Percentiles rank a stretch among this genome's conserved stretches.
Evolutionary conservation across 2,329 filamentous ascomycete species (phyloP).

Genomic region (Colletotrichum brevisporum): DNA sequence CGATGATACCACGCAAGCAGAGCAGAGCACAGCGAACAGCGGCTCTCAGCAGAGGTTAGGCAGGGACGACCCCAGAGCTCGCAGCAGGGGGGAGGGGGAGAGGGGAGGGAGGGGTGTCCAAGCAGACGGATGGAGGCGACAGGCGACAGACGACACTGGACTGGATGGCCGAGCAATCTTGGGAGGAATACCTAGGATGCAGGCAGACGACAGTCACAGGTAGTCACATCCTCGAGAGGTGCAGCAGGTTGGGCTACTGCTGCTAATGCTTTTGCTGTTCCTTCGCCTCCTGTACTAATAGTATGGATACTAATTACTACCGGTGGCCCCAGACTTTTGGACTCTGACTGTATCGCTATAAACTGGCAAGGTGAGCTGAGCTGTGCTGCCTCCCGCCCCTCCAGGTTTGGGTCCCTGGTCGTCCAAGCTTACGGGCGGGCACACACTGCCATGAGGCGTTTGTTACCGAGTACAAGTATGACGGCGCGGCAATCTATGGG

Average conservation of each 20-base stretch:
- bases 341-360: no score
- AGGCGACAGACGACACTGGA: constrained; percentile 16
- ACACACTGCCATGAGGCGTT: constrained; percentile 12
- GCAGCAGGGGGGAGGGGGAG: not conserved
- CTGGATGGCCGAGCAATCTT: constrained; percentile 14
- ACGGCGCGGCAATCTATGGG: not conserved
- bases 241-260: not conserved
- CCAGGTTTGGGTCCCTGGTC: not conserved
- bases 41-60: not conserved
- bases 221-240: not conserved
- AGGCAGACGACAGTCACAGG: constrained; percentile 10
- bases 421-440: constrained; percentile 12
- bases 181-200: constrained; percentile 31
- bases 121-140: constrained; percentile 73
- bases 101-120: constrained; percentile 69
- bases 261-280: no score
- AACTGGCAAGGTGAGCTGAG: not conserved
- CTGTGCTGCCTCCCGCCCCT: constrained; percentile 7
- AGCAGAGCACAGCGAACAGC: constrained; percentile 1
- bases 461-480: constrained; percentile 23
- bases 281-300: no score
- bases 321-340: no score
- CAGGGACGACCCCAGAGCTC: not conserved
- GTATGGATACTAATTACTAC: no score
- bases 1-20: constrained; percentile 16